phyloP scores from a whole-genome alignment of 2,329 filamentous ascomycete genomes.

The Cladosporium sp. region DNA sequence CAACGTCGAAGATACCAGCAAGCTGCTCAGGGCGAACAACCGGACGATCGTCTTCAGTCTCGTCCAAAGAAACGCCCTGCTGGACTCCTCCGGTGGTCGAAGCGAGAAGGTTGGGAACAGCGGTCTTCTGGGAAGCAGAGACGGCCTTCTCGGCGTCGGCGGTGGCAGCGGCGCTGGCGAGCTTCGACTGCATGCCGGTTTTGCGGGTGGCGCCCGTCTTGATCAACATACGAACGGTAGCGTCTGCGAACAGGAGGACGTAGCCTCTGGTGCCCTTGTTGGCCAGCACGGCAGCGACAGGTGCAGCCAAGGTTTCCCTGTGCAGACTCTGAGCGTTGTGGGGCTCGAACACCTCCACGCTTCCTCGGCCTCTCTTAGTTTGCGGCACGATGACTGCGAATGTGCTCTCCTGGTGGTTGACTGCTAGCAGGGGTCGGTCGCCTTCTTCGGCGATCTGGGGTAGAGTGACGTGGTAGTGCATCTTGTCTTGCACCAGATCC shows the following conservation, averaged over 20 bases:
- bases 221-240: slow-evolving; percentile 61
- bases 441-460: slow-evolving; percentile 21
- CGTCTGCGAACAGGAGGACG: slow-evolving; percentile 71
- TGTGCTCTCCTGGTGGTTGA: slow-evolving; percentile 58
- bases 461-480: slow-evolving; percentile 67
- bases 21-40: slow-evolving; percentile 69
- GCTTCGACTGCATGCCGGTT: slow-evolving; percentile 12
- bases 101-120: slow-evolving; percentile 28
- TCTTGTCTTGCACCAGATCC: slow-evolving; percentile 77
- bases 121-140: slow-evolving; percentile 33
- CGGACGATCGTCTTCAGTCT: slow-evolving; percentile 52
- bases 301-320: slow-evolving; percentile 41
- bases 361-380: slow-evolving; percentile 32
- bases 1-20: slow-evolving; percentile 68
- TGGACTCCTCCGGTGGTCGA: slow-evolving; percentile 15
- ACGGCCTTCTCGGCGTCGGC: slow-evolving; percentile 7
- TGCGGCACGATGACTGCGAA: slow-evolving; percentile 41
- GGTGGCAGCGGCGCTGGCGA: slow-evolving; percentile 14
- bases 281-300: slow-evolving; percentile 65
- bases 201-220: slow-evolving; percentile 14
- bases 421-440: slow-evolving; percentile 54
- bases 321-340: slow-evolving; percentile 59
- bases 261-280: slow-evolving; percentile 68
- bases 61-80: slow-evolving; percentile 31
- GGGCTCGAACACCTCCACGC: slow-evolving; percentile 66